Evolutionary conservation across 257 asterid genomes (phyloP).

Genomic region (Capsicum chinense): DNA sequence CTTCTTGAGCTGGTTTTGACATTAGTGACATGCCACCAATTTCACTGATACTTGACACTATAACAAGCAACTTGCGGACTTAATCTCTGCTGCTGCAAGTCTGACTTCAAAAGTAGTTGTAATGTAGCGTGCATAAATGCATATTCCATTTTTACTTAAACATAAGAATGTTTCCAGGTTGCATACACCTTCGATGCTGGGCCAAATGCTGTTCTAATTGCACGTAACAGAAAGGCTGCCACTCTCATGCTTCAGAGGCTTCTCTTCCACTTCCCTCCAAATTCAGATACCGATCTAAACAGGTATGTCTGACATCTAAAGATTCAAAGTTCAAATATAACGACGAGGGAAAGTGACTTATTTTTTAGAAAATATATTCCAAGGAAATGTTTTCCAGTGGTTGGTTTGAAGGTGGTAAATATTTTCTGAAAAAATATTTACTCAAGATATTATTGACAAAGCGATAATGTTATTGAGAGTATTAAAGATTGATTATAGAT

Average conservation of each 20-base stretch:
- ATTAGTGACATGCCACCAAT: background rate
- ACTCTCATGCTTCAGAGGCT: constrained; percentile 71
- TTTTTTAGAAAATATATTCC: background rate
- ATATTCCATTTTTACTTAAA: background rate
- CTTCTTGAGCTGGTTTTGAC: constrained; percentile 4
- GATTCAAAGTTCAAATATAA: background rate
- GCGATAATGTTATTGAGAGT: background rate
- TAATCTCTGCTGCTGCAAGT: background rate
- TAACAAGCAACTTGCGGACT: background rate
- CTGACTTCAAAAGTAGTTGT: background rate
- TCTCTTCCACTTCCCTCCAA: constrained; percentile 84
- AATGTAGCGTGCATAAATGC: background rate
- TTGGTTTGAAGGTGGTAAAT: background rate
- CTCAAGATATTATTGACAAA: background rate
- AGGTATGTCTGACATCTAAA: constrained; percentile 48
- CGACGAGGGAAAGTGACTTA: background rate
- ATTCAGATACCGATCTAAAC: constrained; percentile 71
- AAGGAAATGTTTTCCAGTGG: background rate
- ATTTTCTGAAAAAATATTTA: background rate
- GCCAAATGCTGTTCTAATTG: constrained; percentile 89
- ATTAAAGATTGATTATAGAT: background rate
- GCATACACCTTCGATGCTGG: constrained; percentile 98
- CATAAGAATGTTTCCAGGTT: constrained; percentile 50
- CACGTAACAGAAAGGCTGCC: constrained; percentile 78
- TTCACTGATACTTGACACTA: background rate